These are phyloP conservation scores for Syncephalastrum monosporum DNA, from an alignment of 371 early-diverging fungal genomes.

Conservation along the genomic window DNA sequence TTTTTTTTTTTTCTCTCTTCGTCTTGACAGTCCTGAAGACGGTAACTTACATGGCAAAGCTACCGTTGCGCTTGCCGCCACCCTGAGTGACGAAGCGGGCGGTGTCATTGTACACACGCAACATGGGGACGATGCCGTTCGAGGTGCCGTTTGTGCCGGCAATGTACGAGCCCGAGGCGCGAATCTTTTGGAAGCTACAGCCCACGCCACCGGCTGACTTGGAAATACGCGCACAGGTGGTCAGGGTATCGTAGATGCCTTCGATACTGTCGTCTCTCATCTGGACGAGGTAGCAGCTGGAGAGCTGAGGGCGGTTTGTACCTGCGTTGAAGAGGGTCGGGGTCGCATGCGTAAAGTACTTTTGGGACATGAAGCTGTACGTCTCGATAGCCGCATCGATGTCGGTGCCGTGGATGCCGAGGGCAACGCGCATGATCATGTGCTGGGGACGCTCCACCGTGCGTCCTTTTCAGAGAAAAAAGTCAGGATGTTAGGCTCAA, in stretches of 20 bases:
- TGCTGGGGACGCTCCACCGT: conserved; percentile 95
- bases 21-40: not conserved
- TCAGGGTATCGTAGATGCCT: conserved; percentile 95
- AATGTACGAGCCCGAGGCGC: conserved; percentile 87
- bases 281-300: conserved; percentile 89
- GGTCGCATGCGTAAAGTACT: conserved; percentile 93
- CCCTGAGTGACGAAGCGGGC: conserved; percentile 96
- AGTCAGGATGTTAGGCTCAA: not conserved
- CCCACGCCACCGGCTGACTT: conserved; percentile 97
- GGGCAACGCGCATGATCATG: conserved; percentile 93
- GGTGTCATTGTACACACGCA: conserved; percentile 94
- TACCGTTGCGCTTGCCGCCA: conserved; percentile 94
- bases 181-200: conserved; percentile 87
- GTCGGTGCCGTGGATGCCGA: conserved; percentile 91
- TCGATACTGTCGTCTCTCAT: conserved; percentile 93
- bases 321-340: conserved; percentile 97
- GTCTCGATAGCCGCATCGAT: conserved; percentile 89
- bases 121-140: conserved; percentile 94
- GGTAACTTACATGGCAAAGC: conserved; percentile 77
- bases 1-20: not conserved
- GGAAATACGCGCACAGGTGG: conserved; percentile 90
- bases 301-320: conserved; percentile 89
- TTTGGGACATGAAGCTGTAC: conserved; percentile 86
- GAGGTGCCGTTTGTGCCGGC: conserved; percentile 93
- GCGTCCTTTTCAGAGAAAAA: conserved; percentile 3